Conservation (phyloP, 176 grass and related monocot species). For the Aegilops longissima region DNA sequence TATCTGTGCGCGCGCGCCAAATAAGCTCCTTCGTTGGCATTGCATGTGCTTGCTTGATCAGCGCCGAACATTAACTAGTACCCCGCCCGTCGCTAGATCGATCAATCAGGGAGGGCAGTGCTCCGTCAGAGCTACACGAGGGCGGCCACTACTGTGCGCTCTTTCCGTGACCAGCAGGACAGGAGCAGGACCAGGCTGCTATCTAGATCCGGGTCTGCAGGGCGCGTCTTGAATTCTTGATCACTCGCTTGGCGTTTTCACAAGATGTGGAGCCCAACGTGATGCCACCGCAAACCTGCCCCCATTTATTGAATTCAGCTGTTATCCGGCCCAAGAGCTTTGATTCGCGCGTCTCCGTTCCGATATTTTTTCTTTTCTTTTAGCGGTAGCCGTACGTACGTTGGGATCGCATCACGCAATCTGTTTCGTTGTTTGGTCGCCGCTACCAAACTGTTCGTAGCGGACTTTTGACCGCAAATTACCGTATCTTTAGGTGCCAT, state of each 20-base stretch:
- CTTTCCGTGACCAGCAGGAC: background rate
- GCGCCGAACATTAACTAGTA: background rate
- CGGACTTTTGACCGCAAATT: background rate
- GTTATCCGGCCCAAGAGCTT: background rate
- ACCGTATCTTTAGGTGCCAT: background rate
- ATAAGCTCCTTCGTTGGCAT: background rate
- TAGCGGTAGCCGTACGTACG: too few relatives aligned
- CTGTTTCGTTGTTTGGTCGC: background rate
- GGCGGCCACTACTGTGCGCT: background rate
- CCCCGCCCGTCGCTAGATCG: background rate
- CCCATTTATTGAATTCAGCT: too few relatives aligned
- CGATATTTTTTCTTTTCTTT: too few relatives aligned
- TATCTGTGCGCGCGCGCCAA: too few relatives aligned
- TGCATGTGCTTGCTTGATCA: background rate
- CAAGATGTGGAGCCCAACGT: background rate
- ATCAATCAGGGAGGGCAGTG: background rate
- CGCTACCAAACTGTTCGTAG: too few relatives aligned
- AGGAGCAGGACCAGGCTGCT: background rate
- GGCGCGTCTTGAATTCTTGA: background rate
- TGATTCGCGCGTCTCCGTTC: constrained; percentile 1
- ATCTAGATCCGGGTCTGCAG: background rate
- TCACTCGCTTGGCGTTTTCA: background rate
- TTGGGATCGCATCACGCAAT: background rate
- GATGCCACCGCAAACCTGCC: too few relatives aligned
- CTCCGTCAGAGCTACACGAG: constrained; percentile 8